Evolutionary conservation across 352 stramenopile species (phyloP).

Genomic region (Salisapilia sapeloensis): DNA sequence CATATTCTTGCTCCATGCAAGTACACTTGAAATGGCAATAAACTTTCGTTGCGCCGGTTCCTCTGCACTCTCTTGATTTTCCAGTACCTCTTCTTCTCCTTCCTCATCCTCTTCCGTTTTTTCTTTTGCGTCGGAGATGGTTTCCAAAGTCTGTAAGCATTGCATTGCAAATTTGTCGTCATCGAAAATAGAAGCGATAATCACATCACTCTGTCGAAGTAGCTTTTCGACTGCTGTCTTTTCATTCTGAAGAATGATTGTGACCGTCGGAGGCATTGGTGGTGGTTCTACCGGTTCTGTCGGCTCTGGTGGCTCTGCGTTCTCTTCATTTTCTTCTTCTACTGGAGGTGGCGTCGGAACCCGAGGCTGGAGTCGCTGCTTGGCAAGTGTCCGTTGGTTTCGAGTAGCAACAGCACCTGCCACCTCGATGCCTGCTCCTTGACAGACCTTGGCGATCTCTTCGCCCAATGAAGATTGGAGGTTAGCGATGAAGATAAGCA

Average conservation of each 20-base stretch:
- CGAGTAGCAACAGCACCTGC: conserved; percentile 30
- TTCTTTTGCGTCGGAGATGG: conserved; percentile 4
- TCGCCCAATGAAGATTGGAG: conserved; percentile 35
- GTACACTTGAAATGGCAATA: conserved; percentile 51
- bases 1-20: conserved; percentile 66
- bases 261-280: conserved; percentile 22
- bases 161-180: conserved; percentile 45
- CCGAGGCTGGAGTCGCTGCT: conserved; percentile 36
- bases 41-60: too few species aligned
- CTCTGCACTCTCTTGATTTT: conserved; percentile 35
- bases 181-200: conserved; percentile 23
- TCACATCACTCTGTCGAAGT: conserved; percentile 26
- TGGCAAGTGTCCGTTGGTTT: conserved; percentile 18
- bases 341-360: too few species aligned
- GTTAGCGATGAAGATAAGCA: conserved; percentile 65
- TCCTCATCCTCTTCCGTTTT: conserved; percentile 13
- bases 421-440: conserved; percentile 50
- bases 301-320: too few species aligned
- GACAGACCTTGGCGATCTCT: conserved; percentile 29
- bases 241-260: conserved; percentile 28
- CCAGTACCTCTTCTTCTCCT: conserved; percentile 4
- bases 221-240: conserved; percentile 27
- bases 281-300: conserved; percentile 26
- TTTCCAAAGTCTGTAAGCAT: conserved; percentile 54
- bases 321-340: conserved; percentile 1